Base-by-base conservation (phyloP, 345 rosid genomes). In the Eucalyptus lansdowneana region DNA sequence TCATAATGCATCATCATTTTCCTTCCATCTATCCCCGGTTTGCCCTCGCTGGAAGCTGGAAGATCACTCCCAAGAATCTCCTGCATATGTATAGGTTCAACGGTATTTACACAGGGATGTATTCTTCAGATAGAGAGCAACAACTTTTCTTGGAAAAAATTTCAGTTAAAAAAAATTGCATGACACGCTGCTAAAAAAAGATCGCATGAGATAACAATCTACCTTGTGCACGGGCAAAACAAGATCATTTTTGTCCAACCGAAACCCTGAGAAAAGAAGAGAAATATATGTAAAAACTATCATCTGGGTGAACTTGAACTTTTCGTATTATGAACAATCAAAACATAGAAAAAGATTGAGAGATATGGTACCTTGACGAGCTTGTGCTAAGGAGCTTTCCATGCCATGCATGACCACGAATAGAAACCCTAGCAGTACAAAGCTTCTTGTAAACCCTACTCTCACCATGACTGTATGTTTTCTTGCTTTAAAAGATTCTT, bases 311-410 rank as follows among this genome's bases (percentile, higher is more conserved):
- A 34, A 19, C 65, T 50, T 34, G 45, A 86, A 25, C 56, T 86
- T 51, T n/a, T 29, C 65, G 21, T 44, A 87, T 29, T 29, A 14
- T 5, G 56, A 62, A 58, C 54, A 37, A 47, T 47, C 40, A 80
- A 24, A 58, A 27, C 40, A 50, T 50, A 29, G 50, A 11, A 88
- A 88, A 31, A 47, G 50, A 50, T 15, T 37, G 19, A 34, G 42
- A 58, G 29, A 29, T 54, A 27, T 42, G 44, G 17, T 94, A 94
- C 95, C 96, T 88, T 86, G 90, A 80, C 92, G 88, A 91, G 91
- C 93, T 58, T 88, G 80, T 53, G 89, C 89, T 7, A 42, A 24
- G 62, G 89, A 34, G 56, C 67, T 72, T 14, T 10, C 88, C 90
- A 86, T 88, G 91, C 88, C 89, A 86, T 90, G 50, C 87, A 49